Percentiles rank a stretch among this genome's conserved stretches.
phyloP scores from a whole-genome alignment of 371 early-diverging fungal species.

The Apophysomyces ossiformis region DNA sequence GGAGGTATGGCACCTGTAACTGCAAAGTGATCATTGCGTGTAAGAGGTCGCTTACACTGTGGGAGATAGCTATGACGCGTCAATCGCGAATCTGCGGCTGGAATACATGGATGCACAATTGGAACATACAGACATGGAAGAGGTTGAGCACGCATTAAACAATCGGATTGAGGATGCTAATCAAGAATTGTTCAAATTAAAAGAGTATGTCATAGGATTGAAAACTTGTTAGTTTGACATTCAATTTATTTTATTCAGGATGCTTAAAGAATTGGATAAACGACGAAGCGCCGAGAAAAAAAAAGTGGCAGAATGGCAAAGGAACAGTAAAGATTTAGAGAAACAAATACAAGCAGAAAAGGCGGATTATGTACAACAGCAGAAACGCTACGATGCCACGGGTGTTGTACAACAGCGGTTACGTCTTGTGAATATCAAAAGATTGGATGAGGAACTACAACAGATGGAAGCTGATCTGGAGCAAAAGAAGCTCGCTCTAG shows the following conservation, averaged over 20 bases:
- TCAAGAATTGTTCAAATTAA: conserved; percentile 20
- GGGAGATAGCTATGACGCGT: conserved; percentile 18
- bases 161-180: conserved; percentile 21
- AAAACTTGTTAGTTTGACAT: no score
- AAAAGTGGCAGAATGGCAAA: conserved; percentile 10
- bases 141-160: conserved; percentile 18
- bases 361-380: conserved; percentile 11
- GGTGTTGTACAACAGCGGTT: conserved; percentile 22
- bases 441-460: conserved; percentile 8
- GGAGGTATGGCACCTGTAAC: conserved; percentile 15
- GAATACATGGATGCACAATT: conserved; percentile 20
- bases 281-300: conserved; percentile 1
- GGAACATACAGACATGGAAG: conserved; percentile 19
- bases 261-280: conserved; percentile 13
- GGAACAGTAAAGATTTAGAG: conserved; percentile 11
- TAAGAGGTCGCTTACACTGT: background rate
- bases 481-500: conserved; percentile 18
- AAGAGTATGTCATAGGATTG: conserved; percentile 11
- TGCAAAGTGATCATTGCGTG: background rate
- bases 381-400: conserved; percentile 19
- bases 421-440: conserved; percentile 17
- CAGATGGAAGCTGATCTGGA: background rate
- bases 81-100: conserved; percentile 22
- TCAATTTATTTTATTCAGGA: conserved; percentile 1
- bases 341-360: conserved; percentile 14